Base-by-base conservation (phyloP, 768 basidiomycete genomes). In the Lanmaoa pseudosensibilis region DNA sequence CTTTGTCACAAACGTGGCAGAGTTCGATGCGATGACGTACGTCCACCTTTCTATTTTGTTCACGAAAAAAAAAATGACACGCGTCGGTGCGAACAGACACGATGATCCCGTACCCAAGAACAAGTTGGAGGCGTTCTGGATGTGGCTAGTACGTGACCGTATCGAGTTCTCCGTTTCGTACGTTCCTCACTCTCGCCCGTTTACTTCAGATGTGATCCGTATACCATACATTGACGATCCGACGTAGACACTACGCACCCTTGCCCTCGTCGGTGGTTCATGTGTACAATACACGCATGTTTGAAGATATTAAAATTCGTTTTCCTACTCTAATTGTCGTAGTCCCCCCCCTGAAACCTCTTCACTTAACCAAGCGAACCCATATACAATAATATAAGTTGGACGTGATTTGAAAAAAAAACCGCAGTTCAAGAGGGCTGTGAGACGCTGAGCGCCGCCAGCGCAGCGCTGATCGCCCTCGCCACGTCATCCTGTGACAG, bases 21-120 rank as follows among this genome's bases (percentile, higher is more conserved):
- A 73, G 18, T 68, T 71, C 16, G 71, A 71, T 32, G 63, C 67
- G 1, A 59, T 67, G 34, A 69, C 67, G 69, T 71, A 4, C 13
- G 48, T 10, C 4, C 9, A 8, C 1, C 18, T 4, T 38, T n/a
- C n/a, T 32, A 11, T 32, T 10, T 27, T 27, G 27, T 27, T 27
- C 5, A 5, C 27, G 6, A 5, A 4, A 27, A 27, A 27, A 6
- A 6, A 27, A 27, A 4, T 27, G 30, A 52, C 21, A 9, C 19
- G 3, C 13, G 12, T 21, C 15, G 13, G 10, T 7, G 23, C 13
- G 8, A 21, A 33, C 21, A 73, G 71, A 16, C 40, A 64, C 27
- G 68, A 71, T 2, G 71, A 73, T 2, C 65, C 66, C 2, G 59
- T 46, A 1, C 70, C 72, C 3, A 71, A 32, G 54, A 73, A 71